Conservation (phyloP, 148 eudicot species). For the Euryodendron excelsum region DNA sequence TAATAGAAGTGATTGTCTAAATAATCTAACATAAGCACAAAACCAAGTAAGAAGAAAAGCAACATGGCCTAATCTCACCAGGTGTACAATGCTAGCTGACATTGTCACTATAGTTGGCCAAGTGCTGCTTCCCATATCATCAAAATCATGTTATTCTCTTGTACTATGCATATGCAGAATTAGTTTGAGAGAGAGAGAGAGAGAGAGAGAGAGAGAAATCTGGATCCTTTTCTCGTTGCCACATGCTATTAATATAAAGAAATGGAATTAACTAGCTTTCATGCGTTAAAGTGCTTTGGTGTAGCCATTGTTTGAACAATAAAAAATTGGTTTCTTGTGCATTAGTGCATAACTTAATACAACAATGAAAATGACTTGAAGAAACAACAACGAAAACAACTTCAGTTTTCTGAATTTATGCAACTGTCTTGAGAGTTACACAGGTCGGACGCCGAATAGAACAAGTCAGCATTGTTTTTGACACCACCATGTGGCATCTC, state of each 20-base stretch:
- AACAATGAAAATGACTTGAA: background rate
- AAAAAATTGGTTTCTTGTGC: background rate
- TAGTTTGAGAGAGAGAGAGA: background rate
- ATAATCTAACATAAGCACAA: too few species aligned
- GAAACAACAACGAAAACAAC: background rate
- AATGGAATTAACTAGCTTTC: background rate
- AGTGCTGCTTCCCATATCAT: too few species aligned
- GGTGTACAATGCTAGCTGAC: background rate
- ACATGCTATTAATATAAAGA: background rate
- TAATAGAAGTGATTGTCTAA: too few species aligned
- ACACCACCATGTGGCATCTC: constrained; percentile 32
- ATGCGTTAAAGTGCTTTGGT: background rate
- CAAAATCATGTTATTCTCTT: constrained; percentile 1
- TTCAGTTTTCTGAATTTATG: background rate
- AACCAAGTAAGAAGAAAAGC: background rate
- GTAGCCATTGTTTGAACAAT: background rate
- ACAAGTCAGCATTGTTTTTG: constrained; percentile 39
- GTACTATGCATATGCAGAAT: background rate
- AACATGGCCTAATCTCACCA: background rate
- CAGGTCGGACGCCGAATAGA: constrained; percentile 28
- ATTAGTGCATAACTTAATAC: background rate
- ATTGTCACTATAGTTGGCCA: background rate
- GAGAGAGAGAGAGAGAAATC: background rate
- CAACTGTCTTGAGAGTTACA: background rate
- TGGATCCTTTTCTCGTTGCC: too few species aligned